phyloP scores from a whole-genome alignment of 2,329 filamentous ascomycete genomes.

The Ramularia endophylla region DNA sequence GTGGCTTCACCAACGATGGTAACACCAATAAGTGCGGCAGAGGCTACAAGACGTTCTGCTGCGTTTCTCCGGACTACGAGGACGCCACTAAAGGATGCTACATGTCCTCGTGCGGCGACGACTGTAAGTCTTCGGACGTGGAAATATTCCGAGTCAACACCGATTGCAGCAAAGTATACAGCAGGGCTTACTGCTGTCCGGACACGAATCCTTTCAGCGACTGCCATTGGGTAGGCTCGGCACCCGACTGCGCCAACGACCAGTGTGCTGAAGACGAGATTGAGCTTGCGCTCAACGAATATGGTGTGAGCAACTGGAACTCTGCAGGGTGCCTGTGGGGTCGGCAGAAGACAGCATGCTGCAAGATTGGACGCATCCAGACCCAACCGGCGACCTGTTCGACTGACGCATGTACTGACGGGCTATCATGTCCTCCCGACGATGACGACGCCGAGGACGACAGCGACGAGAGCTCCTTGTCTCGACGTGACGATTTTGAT shows the following conservation, averaged over 20 bases:
- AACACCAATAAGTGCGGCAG: slow-evolving; percentile 3
- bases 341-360: too few species aligned
- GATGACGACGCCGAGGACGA: too few species aligned
- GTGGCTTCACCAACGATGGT: slow-evolving; percentile 3
- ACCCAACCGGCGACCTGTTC: too few species aligned
- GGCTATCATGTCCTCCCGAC: too few species aligned
- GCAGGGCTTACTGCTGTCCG: neutral
- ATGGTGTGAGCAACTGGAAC: too few species aligned
- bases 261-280: neutral
- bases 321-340: too few species aligned
- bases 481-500: too few species aligned
- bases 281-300: neutral
- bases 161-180: neutral
- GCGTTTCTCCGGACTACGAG: neutral
- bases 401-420: too few species aligned
- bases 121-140: neutral
- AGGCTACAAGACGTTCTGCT: slow-evolving; percentile 5
- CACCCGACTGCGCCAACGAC: neutral
- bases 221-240: neutral
- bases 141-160: neutral
- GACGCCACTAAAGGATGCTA: neutral
- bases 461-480: too few species aligned
- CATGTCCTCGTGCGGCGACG: neutral
- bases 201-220: neutral
- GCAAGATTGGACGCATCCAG: too few species aligned